Evolutionary conservation across 2,329 filamentous ascomycete genomes (phyloP), one percentile per base, ranked within the genome.

Genomic region (Botryosphaeria dothidea): DNA sequence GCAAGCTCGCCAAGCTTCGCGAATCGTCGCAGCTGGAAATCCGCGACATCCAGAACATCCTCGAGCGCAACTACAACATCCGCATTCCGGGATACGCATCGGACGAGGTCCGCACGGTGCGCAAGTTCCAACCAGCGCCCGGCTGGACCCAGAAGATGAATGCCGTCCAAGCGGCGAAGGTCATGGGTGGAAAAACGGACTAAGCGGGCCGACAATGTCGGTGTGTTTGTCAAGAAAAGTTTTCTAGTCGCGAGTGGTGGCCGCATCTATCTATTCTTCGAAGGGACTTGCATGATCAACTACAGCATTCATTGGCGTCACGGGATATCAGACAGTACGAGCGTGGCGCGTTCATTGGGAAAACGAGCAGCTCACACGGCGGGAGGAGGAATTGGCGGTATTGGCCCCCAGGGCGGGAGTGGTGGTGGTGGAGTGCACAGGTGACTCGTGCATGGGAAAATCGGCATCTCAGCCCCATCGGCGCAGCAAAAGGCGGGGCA

Each of bases 81-180:
- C 90, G 89, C 73, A 93, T 99, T 66, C 95, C 95, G 0, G 95
- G 95, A 13, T 98, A 96, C 79, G 92, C 92, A 0, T 92, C 93
- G 3, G 95, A 99, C 74, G 95, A 99, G 79, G 86, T 97, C 66
- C 89, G 95, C 65, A 97, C 93, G 0, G 94, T 98, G 31, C 90
- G 93, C 76, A 97, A 97, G 82, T 90, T 96, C 62, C 91, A 95
- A 75, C 95, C 95, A 1, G 89, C 92, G 21, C 83, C 90, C 17
- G 91, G 88, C 23, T 99, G 95, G 93, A 94, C 95, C 67, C 90
- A 91, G 70, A 99, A 99, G 84, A 96, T 99, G 90, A 94, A 93
- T 73, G 94, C 95, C 25, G 90, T 99, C 17, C 93, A 97, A 79
- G 94, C 93, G 1, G 92, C 93, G 52, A 98, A 98, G 82, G 93